These are phyloP conservation scores for Yamadazyma sp. DNA, from an alignment of 1,139 yeast genomes.

Conservation along the genomic window DNA sequence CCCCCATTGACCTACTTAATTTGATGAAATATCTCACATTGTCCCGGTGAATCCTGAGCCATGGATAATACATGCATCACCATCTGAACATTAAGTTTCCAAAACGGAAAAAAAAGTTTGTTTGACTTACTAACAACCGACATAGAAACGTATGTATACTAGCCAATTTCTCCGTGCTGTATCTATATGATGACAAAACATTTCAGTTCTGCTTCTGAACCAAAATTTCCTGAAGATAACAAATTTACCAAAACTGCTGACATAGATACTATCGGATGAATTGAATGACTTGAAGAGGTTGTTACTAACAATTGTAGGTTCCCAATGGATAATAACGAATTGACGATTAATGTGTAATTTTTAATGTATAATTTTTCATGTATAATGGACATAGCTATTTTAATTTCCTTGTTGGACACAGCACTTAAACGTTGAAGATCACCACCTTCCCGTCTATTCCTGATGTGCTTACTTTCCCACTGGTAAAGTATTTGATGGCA, in stretches of 20 bases:
- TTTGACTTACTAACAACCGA: slow-evolving; percentile 10
- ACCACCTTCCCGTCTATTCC: slow-evolving; percentile 91
- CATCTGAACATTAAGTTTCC: slow-evolving; percentile 58
- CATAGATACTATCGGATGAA: neutral
- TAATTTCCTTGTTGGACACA: too few species aligned
- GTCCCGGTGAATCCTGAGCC: slow-evolving; percentile 69
- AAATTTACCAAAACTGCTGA: slow-evolving; percentile 36
- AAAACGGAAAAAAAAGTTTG: neutral
- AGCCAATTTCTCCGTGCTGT: slow-evolving; percentile 5
- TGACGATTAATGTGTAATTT: slow-evolving; percentile 4
- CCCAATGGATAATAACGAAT: neutral
- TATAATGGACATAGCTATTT: neutral
- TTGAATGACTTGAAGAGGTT: neutral
- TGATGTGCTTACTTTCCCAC: slow-evolving; percentile 39
- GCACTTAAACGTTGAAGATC: slow-evolving; percentile 40
- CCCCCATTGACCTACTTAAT: slow-evolving; percentile 10
- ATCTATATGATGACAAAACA: slow-evolving; percentile 56
- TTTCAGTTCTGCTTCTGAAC: slow-evolving; percentile 94
- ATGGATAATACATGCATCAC: slow-evolving; percentile 85
- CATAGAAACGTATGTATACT: slow-evolving; percentile 9
- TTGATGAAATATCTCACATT: slow-evolving; percentile 44
- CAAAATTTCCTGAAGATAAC: slow-evolving; percentile 66
- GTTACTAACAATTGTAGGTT: slow-evolving; percentile 5
- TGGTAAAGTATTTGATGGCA: slow-evolving; percentile 64
- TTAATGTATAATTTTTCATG: slow-evolving; percentile 1